A percentile compares a stretch with the other conserved stretches of the same genome.
These are phyloP conservation scores for Penicillium coffeae DNA, from an alignment of 495 filamentous ascomycete genomes.

Conservation along the genomic window DNA sequence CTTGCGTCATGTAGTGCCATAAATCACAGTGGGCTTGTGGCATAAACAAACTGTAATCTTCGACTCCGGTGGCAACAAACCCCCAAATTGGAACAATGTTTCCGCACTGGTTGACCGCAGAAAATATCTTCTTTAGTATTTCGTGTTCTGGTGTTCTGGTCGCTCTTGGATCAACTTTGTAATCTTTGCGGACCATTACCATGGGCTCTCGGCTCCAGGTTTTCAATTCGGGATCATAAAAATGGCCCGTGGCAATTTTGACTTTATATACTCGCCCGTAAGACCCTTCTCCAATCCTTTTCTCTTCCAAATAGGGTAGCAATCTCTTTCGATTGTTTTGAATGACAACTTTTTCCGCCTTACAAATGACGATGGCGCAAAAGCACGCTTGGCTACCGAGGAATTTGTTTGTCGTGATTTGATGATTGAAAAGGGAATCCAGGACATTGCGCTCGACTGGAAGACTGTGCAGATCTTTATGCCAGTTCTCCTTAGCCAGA, in stretches of 20 bases:
- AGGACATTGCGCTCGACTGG: slow-evolving; percentile 11
- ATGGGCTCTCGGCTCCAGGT: slow-evolving; percentile 10
- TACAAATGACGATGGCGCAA: slow-evolving; percentile 27
- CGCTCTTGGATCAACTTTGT: not conserved
- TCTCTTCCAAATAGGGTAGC: slow-evolving; percentile 30
- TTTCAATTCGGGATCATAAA: slow-evolving; percentile 13
- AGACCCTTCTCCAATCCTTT: slow-evolving; percentile 14
- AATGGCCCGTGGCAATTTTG: slow-evolving; percentile 30
- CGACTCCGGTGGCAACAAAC: slow-evolving; percentile 21
- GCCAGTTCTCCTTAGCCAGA: slow-evolving; percentile 15
- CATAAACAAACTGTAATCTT: slow-evolving; percentile 36
- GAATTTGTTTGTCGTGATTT: slow-evolving; percentile 21
- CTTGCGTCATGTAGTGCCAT: slow-evolving; percentile 24
- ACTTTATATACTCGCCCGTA: slow-evolving; percentile 32
- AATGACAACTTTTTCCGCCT: slow-evolving; percentile 20
- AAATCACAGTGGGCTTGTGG: slow-evolving; percentile 33
- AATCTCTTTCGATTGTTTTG: slow-evolving; percentile 17
- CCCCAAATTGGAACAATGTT: slow-evolving; percentile 33
- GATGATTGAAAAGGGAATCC: slow-evolving; percentile 19
- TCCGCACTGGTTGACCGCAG: slow-evolving; percentile 13
- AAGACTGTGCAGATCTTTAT: slow-evolving; percentile 4
- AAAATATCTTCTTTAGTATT: slow-evolving; percentile 30
- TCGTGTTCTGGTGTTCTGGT: slow-evolving; percentile 19
- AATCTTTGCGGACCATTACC: slow-evolving; percentile 8
- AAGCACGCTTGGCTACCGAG: slow-evolving; percentile 28